Base-by-base conservation (phyloP, 169 alveolate species). In the Plasmodium ovale region DNA sequence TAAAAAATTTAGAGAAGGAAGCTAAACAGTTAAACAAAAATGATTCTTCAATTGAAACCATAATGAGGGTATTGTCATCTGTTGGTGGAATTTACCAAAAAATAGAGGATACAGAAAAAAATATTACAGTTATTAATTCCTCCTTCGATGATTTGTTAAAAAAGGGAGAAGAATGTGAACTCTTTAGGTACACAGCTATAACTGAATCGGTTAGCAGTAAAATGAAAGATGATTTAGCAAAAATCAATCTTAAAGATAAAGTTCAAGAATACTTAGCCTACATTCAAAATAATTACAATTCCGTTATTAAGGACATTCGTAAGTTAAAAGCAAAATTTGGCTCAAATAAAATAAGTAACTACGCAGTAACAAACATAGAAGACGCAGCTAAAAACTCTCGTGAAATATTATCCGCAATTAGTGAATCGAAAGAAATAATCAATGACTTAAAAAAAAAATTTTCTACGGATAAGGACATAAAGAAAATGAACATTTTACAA, bases 381-480 rank as follows among this genome's bases (percentile, higher is more conserved):
- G 60, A 67, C 6, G 77, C 62, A 67, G 39, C 27, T 67, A 49
- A 19, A 16, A 19, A 21, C 39, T 37, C 23, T 37, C 25, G 31
- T 16, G 60, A 67, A 10, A 23, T 67, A 39, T 19, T 49, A 29
- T 5, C 10, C n/a, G 9, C 39, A 42, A 16, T 12, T 12, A 67
- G 9, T 5, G 62, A 67, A 39, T 35, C 49, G 9, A 7, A 60
- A 12, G 71, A 4, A 27, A 60, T 60, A 6, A 35, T 33, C 29
- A 19, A 60, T 60, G n/a, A 29, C 33, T 25, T 60, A 9, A 60
- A 33, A 60, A 60, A 60, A 60, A 44, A 60, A 60, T 60, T 12
- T 60, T n/a, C n/a, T n/a, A 19, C 21, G 7, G 10, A 9, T 23
- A 60, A 2, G 7, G 71, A 60, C 2, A 12, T 25, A 12, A 60